These are phyloP conservation scores for Zoysia pacifica DNA, from an alignment of 176 grass and related monocot genomes.

Conservation along the genomic window DNA sequence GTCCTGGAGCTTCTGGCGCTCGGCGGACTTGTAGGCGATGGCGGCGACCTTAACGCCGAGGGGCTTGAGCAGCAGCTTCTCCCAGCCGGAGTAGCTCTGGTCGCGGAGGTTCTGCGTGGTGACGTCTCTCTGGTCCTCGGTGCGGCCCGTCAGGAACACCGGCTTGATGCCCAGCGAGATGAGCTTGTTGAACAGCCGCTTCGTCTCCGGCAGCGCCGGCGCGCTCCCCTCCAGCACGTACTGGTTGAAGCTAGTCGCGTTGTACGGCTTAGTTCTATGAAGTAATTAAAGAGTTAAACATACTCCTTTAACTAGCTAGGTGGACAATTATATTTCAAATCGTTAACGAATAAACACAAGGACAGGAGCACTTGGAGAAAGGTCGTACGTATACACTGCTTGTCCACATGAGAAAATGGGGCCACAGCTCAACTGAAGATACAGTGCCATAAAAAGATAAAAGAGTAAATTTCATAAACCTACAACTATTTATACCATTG, in stretches of 20 bases:
- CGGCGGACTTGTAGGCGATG: conserved; percentile 46
- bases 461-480: too few relatives aligned
- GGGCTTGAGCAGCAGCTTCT: conserved; percentile 49
- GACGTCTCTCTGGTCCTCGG: conserved; percentile 33
- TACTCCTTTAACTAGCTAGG: not conserved
- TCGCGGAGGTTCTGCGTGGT: conserved; percentile 28
- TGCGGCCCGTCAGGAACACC: conserved; percentile 52
- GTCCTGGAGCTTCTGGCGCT: conserved; percentile 46
- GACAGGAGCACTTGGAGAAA: too few relatives aligned
- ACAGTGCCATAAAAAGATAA: too few relatives aligned
- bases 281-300: not conserved
- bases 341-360: too few relatives aligned
- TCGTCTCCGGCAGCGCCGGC: conserved; percentile 26
- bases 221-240: conserved; percentile 10
- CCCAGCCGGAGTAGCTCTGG: conserved; percentile 40
- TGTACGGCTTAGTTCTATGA: conserved; percentile 26
- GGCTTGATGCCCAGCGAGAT: conserved; percentile 5
- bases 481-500: too few relatives aligned
- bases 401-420: too few relatives aligned
- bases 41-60: not conserved
- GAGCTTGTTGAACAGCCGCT: not conserved
- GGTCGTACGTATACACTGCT: too few relatives aligned
- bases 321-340: not conserved
- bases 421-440: too few relatives aligned
- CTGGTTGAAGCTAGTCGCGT: conserved; percentile 29